Evolutionary conservation across 1,139 yeast genomes (phyloP), one percentile per base, ranked within the genome.

Genomic region (Debaryomyces coudertii): DNA sequence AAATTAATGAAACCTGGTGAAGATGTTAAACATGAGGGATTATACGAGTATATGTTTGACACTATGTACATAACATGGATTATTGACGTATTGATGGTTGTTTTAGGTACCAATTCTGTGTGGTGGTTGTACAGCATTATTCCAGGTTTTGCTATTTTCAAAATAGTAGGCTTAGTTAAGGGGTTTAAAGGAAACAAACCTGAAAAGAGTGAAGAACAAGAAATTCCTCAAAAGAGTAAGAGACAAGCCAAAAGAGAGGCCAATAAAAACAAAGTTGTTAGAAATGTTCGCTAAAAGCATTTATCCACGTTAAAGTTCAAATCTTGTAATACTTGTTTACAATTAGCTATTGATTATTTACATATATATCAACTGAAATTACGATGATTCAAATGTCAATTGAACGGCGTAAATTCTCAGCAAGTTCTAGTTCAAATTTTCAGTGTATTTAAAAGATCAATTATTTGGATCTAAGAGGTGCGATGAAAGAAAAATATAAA

Each of bases 41-140:
- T 89, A 37, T 85, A 84, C 16, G 96, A 89, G 63, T 87, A 86
- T 68, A 67, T 87, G 67, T 85, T 85, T 59, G 96, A 89, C 60
- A 66, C 87, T 18, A 72, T 89, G 46, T 88, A 88, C 59, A 65
- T 87, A 44, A 87, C 95, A 1, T 77, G 88, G 77, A 57, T 77
- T 12, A 71, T 85, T 51, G 83, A 83, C 53, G 46, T 85, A 0
- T 65, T 86, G 43, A 77, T 83, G 66, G 60, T 82, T 11, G 16
- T 82, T 0, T 63, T 80, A 35, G 89, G 90, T 6, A 61, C 79
- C 24, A 81, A 79, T 62, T 76, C 77, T 55, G 80, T 83, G 7
- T 88, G 90, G 90, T 79, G 76, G 63, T 51, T 84, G 23, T 79
- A 76, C 55, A 46, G 68, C 8, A 63, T 64, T 3, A 65, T 74